A percentile compares a stretch with the other conserved stretches of the same genome.
Evolutionary conservation across 257 asterid genomes (phyloP).

Genomic region (Lithospermum erythrorhizon): DNA sequence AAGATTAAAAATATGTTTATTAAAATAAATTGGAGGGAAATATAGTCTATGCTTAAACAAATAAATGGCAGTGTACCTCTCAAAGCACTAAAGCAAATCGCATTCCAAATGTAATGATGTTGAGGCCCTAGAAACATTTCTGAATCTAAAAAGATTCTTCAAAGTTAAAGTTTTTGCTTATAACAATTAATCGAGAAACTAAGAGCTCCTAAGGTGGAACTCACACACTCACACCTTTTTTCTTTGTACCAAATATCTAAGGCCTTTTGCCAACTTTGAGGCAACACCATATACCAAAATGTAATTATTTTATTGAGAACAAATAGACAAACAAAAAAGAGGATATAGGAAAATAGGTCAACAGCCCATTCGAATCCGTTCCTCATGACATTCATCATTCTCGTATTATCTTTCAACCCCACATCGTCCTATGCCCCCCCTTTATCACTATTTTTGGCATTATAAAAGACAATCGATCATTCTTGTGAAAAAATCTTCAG

Average conservation of each 20-base stretch:
- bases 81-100: constrained; percentile 20
- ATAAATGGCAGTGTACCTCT: constrained; percentile 27
- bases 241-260: constrained; percentile 5
- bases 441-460: constrained; percentile 4
- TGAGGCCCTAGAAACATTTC: constrained; percentile 6
- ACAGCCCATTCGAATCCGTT: constrained; percentile 38
- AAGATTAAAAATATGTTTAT: too few species aligned
- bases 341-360: constrained; percentile 15
- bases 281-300: constrained; percentile 21
- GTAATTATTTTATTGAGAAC: neutral
- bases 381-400: constrained; percentile 32
- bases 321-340: neutral
- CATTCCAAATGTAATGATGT: constrained; percentile 39
- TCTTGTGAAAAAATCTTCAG: neutral
- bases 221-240: too few species aligned
- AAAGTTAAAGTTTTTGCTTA: neutral
- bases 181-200: constrained; percentile 8
- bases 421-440: constrained; percentile 11
- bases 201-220: constrained; percentile 16
- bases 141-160: neutral
- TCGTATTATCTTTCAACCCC: constrained; percentile 28
- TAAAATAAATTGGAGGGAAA: neutral
- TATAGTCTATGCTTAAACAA: neutral
- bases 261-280: constrained; percentile 41
- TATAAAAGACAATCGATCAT: neutral